These are phyloP conservation scores for Ustilago cynodontis DNA, from an alignment of 1,284 basidiomycete genomes.

Conservation along the genomic window DNA sequence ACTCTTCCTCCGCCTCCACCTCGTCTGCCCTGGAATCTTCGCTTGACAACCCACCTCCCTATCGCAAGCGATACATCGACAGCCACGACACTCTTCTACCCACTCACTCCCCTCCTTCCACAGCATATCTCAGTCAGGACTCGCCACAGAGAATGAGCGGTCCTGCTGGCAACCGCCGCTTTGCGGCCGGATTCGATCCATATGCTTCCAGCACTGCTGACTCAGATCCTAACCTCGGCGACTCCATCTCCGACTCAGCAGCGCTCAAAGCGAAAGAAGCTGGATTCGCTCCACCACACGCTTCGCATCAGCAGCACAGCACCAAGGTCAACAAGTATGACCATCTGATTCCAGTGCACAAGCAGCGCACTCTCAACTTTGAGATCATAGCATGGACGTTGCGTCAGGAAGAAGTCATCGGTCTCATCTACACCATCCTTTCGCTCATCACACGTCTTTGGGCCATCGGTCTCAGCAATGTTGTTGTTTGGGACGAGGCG, in stretches of 20 bases:
- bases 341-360: conserved; percentile 62
- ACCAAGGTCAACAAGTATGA: conserved; percentile 56
- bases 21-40: conserved; percentile 23
- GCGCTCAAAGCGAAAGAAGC: conserved; percentile 47
- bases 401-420: conserved; percentile 57
- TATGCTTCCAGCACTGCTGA: conserved; percentile 14
- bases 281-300: conserved; percentile 25
- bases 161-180: conserved; percentile 38
- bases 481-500: conserved; percentile 94
- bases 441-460: conserved; percentile 95
- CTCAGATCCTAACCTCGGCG: not conserved
- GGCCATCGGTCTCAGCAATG: conserved; percentile 86
- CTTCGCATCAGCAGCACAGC: not conserved
- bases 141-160: conserved; percentile 35
- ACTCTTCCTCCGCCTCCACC: conserved; percentile 23
- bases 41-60: conserved; percentile 28
- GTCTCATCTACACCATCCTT: conserved; percentile 86
- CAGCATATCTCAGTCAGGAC: conserved; percentile 24
- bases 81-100: conserved; percentile 44
- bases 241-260: conserved; percentile 27
- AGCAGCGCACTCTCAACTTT: conserved; percentile 49
- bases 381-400: conserved; percentile 40
- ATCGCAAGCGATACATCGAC: conserved; percentile 51
- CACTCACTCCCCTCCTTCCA: conserved; percentile 37
- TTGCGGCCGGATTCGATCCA: conserved; percentile 52